Base-by-base conservation (phyloP, 192 early-diverging fungal species). In the Pilobolus umbonatus region DNA sequence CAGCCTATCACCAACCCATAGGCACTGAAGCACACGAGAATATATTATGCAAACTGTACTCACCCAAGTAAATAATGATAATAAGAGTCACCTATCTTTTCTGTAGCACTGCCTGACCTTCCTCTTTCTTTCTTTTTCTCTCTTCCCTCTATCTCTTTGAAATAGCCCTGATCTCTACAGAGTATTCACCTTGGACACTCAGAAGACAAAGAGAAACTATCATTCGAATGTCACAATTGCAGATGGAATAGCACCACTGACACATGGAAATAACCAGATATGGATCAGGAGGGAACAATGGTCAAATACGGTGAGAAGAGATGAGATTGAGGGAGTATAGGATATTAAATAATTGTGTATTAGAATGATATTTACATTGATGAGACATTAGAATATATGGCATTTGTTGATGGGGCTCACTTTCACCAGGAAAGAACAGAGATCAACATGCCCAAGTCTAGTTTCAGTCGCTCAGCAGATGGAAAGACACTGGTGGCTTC, bases 361-460 rank as follows among this genome's bases (percentile, higher is more conserved):
- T 34, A 59, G 57, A 21, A 59, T 59, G 44, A 48, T 30, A 21
- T 26, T 10, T 30, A 22, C 22, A 22, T 48, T 34, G 57, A 59
- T n/a, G 22, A 21, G 0, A 47, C 21, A 3, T 35, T 24, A 3
- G 57, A 67, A 45, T 60, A 60, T 38, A 67, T 67, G 57, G 52
- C 39, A 35, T 55, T 55, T 43, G 51, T 32, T 17, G 65, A 67
- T 17, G 51, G 39, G 30, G 43, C 48, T 25, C 57, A 67, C 21
- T 30, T 67, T 45, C 57, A 60, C 14, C 57, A 60, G 9, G 51
- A 60, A 24, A 25, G 43, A 30, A n/a, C 34, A 8, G 31, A 61
- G 24, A 38, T 60, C 4, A 45, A 60, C 1, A 44, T 39, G 28
- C 49, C 60, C 14, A 25, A 56, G 26, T 25, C 58, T 29, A 31